Evolutionary conservation across 805 yeast species (phyloP), one percentile per base, ranked within the genome.

Genomic region (Schizosaccharomyces cryophilus): DNA sequence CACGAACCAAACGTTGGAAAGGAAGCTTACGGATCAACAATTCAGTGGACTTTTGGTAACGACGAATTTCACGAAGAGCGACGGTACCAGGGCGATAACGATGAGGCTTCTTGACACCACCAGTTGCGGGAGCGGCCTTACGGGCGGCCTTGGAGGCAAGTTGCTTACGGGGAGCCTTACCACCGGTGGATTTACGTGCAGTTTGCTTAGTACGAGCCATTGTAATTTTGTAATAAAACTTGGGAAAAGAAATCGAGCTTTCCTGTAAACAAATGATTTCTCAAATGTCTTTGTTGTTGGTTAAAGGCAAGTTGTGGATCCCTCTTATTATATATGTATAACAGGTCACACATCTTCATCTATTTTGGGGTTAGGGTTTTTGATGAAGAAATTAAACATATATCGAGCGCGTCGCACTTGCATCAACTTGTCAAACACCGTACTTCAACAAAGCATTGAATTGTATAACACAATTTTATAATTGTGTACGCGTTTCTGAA

Each of bases 1-100:
- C 96, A 75, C 96, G 81, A 62, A 89, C 96, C 72, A 89, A 80
- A 80, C 96, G 84, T 74, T 90, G 96, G 84, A 90, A 90, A 63
- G 97, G 97, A 68, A 90, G 80, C 75, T 90, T 90, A 80, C 95
- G 85, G 75, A 90, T 87, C 75, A 90, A 81, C 61, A 90, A 79
- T 74, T 89, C 95, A 68, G 97, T 89, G 63, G 95, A 85, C 73
- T 87, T 86, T 78, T 90, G 97, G 79, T 89, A 90, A 80, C 94
- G 84, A 80, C 96, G 85, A 72, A 93, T 87, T 79, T 90, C 97
- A 78, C 95, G 84, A 74, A 87, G 80, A 65, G 96, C 96, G 72
- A 85, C 93, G 70, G 93, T 85, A 82, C 94, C 94, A 72, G 94
- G 94, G 85, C 85, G 85, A 78, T 85, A 85, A 81, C 94, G 83